Conservation (phyloP, 2,329 filamentous ascomycete species). For the Rhynchosporium agropyri region DNA sequence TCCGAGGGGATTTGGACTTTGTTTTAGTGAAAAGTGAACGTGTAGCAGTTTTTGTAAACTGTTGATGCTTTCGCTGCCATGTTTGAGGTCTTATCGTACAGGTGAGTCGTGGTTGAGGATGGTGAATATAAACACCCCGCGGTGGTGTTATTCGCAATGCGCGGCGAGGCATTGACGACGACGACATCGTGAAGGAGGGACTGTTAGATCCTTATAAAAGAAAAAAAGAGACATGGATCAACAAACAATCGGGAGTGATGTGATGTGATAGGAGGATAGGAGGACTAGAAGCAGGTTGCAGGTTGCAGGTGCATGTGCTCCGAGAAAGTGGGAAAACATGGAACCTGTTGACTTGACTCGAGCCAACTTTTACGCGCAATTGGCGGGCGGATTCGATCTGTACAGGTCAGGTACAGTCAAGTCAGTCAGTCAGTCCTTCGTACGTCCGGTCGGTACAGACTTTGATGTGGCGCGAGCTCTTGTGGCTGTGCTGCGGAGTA, state of each 20-base stretch:
- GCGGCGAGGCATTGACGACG: constrained; percentile 30
- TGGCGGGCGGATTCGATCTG: background rate
- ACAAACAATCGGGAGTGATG: constrained; percentile 15
- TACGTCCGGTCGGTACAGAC: no score
- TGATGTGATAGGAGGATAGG: constrained; percentile 16
- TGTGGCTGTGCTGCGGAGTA: background rate
- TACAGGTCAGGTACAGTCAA: no score
- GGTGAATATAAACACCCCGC: background rate
- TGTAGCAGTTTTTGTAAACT: background rate
- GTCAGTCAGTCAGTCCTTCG: no score
- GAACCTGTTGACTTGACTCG: constrained; percentile 15
- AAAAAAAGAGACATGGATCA: constrained; percentile 23
- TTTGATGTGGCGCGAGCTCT: constrained; percentile 4
- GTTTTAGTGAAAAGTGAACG: constrained; percentile 30
- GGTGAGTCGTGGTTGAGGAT: constrained; percentile 13
- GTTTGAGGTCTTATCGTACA: constrained; percentile 12
- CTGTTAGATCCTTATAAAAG: constrained; percentile 20
- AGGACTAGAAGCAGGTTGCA: constrained; percentile 11
- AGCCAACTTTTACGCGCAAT: constrained; percentile 9
- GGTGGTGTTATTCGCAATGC: constrained; percentile 22
- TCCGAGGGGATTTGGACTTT: constrained; percentile 26
- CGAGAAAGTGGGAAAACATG: constrained; percentile 19
- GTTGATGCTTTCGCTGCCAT: constrained; percentile 19
- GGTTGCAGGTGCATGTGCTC: background rate
- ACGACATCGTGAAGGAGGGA: constrained; percentile 31